These are phyloP conservation scores for Multifurca ochricompacta DNA, from an alignment of 768 basidiomycete species.

Conservation along the genomic window DNA sequence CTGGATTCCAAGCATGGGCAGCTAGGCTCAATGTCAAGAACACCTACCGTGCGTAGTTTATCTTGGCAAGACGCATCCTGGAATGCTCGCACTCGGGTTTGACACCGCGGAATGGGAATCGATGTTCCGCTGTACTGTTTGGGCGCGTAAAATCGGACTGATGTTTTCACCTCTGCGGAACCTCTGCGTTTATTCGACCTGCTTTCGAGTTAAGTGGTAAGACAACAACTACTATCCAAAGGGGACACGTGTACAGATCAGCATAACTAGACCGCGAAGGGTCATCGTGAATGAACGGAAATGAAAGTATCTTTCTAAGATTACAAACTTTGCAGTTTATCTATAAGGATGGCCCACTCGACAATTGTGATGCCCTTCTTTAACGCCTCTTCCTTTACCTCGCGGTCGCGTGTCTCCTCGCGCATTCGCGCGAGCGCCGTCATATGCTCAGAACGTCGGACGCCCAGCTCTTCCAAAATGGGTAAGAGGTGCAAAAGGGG, in stretches of 20 bases:
- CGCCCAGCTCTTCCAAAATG: constrained; percentile 49
- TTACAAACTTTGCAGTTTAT: constrained; percentile 42
- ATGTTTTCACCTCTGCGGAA: background rate
- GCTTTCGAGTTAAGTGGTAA: background rate
- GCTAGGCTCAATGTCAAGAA: background rate
- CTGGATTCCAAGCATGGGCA: background rate
- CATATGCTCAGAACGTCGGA: constrained; percentile 51
- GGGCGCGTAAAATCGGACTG: constrained; percentile 7
- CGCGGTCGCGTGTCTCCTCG: constrained; percentile 59
- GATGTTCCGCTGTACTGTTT: background rate
- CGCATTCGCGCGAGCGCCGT: constrained; percentile 52
- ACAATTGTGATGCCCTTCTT: constrained; percentile 60
- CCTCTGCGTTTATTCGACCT: background rate
- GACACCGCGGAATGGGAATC: background rate
- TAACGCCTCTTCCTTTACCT: constrained; percentile 64
- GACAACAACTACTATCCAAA: background rate
- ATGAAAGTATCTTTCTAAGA: background rate
- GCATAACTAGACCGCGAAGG: background rate
- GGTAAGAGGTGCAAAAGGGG: constrained; percentile 55
- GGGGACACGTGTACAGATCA: background rate
- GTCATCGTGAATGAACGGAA: background rate
- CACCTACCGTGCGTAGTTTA: background rate
- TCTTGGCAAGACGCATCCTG: background rate
- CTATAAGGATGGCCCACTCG: constrained; percentile 75
- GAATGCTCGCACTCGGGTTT: background rate